These are phyloP conservation scores for Microglena sp. DNA, from an alignment of 139 green algal genomes.

Conservation along the genomic window DNA sequence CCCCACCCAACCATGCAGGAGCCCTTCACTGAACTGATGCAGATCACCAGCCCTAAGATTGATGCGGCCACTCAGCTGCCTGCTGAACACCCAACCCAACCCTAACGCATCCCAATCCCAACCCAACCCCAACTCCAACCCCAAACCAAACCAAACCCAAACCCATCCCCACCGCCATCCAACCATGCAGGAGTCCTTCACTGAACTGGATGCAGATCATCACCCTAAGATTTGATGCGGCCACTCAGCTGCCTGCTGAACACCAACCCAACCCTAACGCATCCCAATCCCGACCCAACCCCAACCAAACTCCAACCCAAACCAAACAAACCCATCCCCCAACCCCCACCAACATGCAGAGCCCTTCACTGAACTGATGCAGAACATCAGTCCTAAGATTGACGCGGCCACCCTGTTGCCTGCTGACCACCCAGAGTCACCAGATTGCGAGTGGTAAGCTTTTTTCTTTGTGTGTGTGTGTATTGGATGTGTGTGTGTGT, in stretches of 20 bases:
- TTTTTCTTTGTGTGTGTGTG: neutral
- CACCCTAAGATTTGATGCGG: constrained; percentile 71
- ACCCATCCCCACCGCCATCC: no score
- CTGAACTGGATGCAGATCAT: constrained; percentile 49
- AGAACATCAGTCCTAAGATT: constrained; percentile 88
- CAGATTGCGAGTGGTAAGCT: constrained; percentile 51
- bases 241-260: constrained; percentile 55
- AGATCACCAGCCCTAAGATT: constrained; percentile 86
- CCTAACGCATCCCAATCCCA: no score
- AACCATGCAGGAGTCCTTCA: no score
- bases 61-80: constrained; percentile 61
- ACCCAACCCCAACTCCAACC: no score
- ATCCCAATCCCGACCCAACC: no score
- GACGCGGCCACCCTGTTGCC: constrained; percentile 63
- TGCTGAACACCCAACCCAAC: constrained; percentile 37
- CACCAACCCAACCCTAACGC: no score
- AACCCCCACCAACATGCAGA: constrained; percentile 13
- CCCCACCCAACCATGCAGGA: constrained; percentile 36
- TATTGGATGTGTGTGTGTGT: neutral
- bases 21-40: constrained; percentile 67
- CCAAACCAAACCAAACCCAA: no score
- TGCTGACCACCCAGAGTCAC: constrained; percentile 38
- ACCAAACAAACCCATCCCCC: no score
- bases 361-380: constrained; percentile 70
- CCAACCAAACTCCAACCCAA: no score